phyloP scores from a whole-genome alignment of 2,329 filamentous ascomycete species.

The Penicillium hordei region DNA sequence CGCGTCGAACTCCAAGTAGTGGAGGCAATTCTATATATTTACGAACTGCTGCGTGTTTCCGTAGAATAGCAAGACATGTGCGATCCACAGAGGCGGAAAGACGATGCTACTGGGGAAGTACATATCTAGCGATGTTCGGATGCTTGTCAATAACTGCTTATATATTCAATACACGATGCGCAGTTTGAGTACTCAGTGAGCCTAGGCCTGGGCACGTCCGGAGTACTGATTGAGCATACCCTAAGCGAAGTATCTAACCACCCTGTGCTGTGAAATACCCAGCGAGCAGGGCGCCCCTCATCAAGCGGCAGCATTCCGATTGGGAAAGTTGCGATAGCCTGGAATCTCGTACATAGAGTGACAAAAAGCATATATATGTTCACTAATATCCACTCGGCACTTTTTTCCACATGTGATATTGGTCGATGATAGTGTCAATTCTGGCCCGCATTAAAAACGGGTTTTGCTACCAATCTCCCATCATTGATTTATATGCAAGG shows the following conservation, averaged over 20 bases:
- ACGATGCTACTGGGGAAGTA: not conserved
- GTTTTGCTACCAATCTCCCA: constrained; percentile 2
- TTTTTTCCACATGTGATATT: not conserved
- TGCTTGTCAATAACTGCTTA: not conserved
- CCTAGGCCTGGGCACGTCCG: too few relatives aligned
- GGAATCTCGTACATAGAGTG: not conserved
- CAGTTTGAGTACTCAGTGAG: not conserved
- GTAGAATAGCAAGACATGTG: not conserved
- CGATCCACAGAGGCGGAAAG: not conserved
- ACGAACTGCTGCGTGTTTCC: not conserved
- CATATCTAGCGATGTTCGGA: not conserved
- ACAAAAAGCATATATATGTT: not conserved
- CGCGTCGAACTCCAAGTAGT: too few relatives aligned
- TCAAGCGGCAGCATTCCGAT: not conserved
- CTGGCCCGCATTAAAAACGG: not conserved
- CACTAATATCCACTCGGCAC: not conserved
- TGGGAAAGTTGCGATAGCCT: not conserved
- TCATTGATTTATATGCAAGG: constrained; percentile 5
- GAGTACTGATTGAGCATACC: too few relatives aligned
- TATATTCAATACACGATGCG: not conserved
- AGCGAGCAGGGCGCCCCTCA: not conserved
- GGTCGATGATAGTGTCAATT: not conserved
- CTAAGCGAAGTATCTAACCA: not conserved
- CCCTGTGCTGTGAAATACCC: not conserved
- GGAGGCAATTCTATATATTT: not conserved